A percentile compares a stretch with the other conserved stretches of the same genome.
Conservation (phyloP, 345 rosid genomes). For the Camelina laxa region DNA sequence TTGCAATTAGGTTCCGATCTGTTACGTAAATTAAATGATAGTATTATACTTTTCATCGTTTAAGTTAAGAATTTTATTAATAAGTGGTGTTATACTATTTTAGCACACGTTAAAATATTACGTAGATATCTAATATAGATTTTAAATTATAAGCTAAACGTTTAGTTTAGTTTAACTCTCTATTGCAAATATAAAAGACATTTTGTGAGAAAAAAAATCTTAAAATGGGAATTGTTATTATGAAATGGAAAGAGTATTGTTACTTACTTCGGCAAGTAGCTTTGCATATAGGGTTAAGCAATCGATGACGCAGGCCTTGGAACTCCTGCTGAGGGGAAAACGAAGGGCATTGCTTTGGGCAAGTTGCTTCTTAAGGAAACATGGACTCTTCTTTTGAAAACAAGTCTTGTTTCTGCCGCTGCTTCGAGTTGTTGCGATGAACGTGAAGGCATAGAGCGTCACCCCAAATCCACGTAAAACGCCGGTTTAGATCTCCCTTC, state of each 20-base stretch:
- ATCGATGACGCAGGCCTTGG: slow-evolving; percentile 47
- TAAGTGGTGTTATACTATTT: too few relatives aligned
- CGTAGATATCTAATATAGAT: not conserved
- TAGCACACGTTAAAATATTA: not conserved
- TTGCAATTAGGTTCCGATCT: slow-evolving; percentile 46
- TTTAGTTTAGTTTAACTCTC: too few relatives aligned
- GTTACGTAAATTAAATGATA: not conserved
- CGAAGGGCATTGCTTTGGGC: slow-evolving; percentile 50
- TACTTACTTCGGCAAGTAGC: slow-evolving; percentile 47
- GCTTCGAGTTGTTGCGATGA: slow-evolving; percentile 38
- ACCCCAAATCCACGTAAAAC: slow-evolving; percentile 20
- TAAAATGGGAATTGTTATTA: not conserved
- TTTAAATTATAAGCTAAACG: too few relatives aligned
- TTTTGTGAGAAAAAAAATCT: too few relatives aligned
- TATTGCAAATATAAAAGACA: too few relatives aligned
- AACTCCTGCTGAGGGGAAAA: slow-evolving; percentile 36
- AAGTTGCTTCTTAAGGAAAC: slow-evolving; percentile 44
- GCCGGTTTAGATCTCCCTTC: slow-evolving; percentile 17
- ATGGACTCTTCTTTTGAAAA: slow-evolving; percentile 38
- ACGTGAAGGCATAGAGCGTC: slow-evolving; percentile 9
- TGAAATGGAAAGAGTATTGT: not conserved
- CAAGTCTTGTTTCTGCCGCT: slow-evolving; percentile 36
- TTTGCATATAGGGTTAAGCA: slow-evolving; percentile 49
- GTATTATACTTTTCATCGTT: too few relatives aligned
- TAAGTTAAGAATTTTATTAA: not conserved